phyloP scores from a whole-genome alignment of 192 early-diverging fungal species.

The Podila epigama region DNA sequence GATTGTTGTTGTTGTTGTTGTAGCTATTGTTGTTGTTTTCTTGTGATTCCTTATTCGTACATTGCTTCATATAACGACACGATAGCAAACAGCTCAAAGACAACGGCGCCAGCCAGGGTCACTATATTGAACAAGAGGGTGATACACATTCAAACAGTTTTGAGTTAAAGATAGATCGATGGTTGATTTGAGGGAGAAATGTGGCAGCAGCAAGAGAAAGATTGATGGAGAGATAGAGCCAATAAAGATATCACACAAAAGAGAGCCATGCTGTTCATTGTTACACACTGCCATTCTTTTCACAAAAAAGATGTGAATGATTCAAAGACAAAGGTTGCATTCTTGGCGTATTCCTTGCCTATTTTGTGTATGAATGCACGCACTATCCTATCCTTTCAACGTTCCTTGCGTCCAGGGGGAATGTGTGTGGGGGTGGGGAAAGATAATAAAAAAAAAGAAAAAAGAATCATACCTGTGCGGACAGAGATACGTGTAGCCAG shows the following conservation, averaged over 20 bases:
- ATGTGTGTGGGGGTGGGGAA: too few relatives aligned
- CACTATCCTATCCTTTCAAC: too few relatives aligned
- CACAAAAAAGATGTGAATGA: too few relatives aligned
- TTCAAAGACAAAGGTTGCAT: too few relatives aligned
- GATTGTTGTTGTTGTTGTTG: too few relatives aligned
- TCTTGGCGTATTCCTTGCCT: too few relatives aligned
- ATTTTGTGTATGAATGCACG: too few relatives aligned
- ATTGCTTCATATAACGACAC: slow-evolving; percentile 69
- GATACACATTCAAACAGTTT: neutral
- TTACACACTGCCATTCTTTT: too few relatives aligned
- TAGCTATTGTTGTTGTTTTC: too few relatives aligned
- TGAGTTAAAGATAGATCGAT: neutral
- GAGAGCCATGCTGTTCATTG: neutral
- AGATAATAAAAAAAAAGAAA: neutral
- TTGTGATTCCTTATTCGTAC: slow-evolving; percentile 16
- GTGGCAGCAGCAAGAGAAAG: too few relatives aligned
- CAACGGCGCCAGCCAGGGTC: slow-evolving; percentile 81
- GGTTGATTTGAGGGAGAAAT: too few relatives aligned
- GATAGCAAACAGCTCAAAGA: slow-evolving; percentile 90
- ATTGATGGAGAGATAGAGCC: slow-evolving; percentile 5
- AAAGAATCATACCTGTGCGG: slow-evolving; percentile 67
- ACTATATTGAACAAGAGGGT: slow-evolving; percentile 58
- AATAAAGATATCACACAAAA: neutral
- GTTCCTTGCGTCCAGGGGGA: too few relatives aligned
- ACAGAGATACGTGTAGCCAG: slow-evolving; percentile 87